Evolutionary conservation across 306 rosid species (phyloP).

Genomic region (Prunus kanzakura): DNA sequence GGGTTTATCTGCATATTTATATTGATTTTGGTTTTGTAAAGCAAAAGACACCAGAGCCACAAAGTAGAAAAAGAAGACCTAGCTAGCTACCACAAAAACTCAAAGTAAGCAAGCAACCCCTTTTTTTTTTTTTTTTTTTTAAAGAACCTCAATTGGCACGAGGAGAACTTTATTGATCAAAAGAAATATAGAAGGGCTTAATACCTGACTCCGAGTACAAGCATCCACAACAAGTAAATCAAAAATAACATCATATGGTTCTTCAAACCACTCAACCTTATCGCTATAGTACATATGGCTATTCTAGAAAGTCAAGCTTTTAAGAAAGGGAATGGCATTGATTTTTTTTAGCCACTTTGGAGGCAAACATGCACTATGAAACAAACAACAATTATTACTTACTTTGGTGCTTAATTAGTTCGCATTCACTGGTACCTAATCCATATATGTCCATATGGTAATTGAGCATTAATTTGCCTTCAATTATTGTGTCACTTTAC

Average conservation of each 20-base stretch:
- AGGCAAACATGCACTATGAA: neutral
- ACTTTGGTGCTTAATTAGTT: neutral
- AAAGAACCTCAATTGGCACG: too few relatives aligned
- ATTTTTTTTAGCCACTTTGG: neutral
- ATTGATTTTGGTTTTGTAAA: neutral
- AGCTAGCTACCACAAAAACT: neutral
- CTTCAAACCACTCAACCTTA: too few relatives aligned
- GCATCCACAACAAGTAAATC: too few relatives aligned
- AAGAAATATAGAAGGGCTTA: too few relatives aligned
- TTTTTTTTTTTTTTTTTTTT: too few relatives aligned
- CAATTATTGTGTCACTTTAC: neutral
- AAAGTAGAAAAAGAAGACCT: neutral
- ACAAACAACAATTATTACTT: neutral
- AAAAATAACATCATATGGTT: too few relatives aligned
- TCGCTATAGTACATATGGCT: too few relatives aligned
- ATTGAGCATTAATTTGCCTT: neutral
- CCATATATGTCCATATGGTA: neutral
- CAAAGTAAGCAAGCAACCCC: too few relatives aligned
- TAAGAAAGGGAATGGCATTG: neutral
- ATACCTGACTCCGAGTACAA: too few relatives aligned
- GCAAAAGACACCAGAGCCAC: neutral
- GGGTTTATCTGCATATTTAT: neutral
- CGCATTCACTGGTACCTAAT: neutral
- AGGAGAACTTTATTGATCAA: too few relatives aligned
- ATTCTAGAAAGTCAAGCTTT: neutral